Percentiles rank a stretch among this genome's conserved stretches.
Evolutionary conservation across 2,329 filamentous ascomycete genomes (phyloP).

Genomic region (Neofusicoccum parvum): DNA sequence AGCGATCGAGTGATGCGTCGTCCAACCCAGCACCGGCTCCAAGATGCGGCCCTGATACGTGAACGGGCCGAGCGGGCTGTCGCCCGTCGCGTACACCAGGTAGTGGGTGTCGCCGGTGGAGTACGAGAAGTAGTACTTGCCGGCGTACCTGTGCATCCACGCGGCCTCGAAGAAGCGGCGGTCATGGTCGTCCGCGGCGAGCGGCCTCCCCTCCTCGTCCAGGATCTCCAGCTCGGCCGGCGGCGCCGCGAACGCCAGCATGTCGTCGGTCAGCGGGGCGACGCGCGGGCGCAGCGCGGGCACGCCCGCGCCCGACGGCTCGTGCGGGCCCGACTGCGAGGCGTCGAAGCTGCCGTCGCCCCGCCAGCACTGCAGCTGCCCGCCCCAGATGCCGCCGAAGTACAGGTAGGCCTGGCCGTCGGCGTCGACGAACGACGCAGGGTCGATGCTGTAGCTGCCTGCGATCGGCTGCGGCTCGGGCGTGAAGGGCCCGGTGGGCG

Average conservation of each 20-base stretch:
- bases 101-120: slow-evolving; percentile 78
- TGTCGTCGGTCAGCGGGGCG: slow-evolving; percentile 64
- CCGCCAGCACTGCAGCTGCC: slow-evolving; percentile 75
- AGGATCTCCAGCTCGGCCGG: slow-evolving; percentile 66
- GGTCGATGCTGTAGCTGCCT: slow-evolving; percentile 76
- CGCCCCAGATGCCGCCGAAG: slow-evolving; percentile 80
- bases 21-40: slow-evolving; percentile 79
- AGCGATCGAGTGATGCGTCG: slow-evolving; percentile 77
- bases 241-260: slow-evolving; percentile 61
- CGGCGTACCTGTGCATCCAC: slow-evolving; percentile 74
- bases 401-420: slow-evolving; percentile 68
- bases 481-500: slow-evolving; percentile 69
- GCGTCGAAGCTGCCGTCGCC: slow-evolving; percentile 61
- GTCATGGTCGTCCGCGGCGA: slow-evolving; percentile 70
- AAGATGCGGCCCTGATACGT: slow-evolving; percentile 71
- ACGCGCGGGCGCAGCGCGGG: slow-evolving; percentile 67
- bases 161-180: slow-evolving; percentile 78
- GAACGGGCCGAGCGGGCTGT: slow-evolving; percentile 70
- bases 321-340: slow-evolving; percentile 58
- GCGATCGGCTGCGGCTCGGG: slow-evolving; percentile 66
- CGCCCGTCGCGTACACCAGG: slow-evolving; percentile 68
- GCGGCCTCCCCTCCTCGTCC: slow-evolving; percentile 61
- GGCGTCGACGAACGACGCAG: slow-evolving; percentile 73
- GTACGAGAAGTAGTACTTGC: slow-evolving; percentile 74
- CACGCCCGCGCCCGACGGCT: slow-evolving; percentile 55